Conservation (phyloP, 306 rosid genomes). For the Lathyrus aphaca region DNA sequence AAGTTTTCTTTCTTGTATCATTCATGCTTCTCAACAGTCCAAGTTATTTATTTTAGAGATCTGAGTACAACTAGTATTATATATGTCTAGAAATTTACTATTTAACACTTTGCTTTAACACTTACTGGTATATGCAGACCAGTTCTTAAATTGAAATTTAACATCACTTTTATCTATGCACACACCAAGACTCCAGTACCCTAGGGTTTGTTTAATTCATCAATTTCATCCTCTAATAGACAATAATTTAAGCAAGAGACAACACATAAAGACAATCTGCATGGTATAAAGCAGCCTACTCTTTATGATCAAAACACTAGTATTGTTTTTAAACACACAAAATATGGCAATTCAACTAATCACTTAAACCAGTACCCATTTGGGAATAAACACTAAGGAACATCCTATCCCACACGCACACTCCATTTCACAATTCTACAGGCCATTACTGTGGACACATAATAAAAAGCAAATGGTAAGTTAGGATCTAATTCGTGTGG, state of each 20-base stretch:
- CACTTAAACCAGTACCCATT: not conserved
- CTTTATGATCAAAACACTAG: not conserved
- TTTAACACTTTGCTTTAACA: too few relatives aligned
- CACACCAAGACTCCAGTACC: not conserved
- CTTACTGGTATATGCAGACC: too few relatives aligned
- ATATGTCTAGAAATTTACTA: too few relatives aligned
- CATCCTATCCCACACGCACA: not conserved
- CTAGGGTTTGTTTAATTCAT: slow-evolving; percentile 8
- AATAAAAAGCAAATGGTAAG: too few relatives aligned
- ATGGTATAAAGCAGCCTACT: not conserved
- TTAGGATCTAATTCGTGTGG: too few relatives aligned
- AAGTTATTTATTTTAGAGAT: slow-evolving; percentile 3
- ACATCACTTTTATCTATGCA: not conserved
- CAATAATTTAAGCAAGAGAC: not conserved
- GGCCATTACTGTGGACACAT: too few relatives aligned
- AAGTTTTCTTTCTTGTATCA: slow-evolving; percentile 2
- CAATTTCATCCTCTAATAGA: not conserved
- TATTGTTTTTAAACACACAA: too few relatives aligned
- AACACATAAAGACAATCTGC: slow-evolving; percentile 1
- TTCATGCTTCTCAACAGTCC: not conserved
- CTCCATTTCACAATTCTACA: not conserved
- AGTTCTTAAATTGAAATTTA: not conserved
- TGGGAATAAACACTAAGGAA: not conserved
- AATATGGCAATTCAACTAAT: not conserved
- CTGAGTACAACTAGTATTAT: not conserved